Evolutionary conservation across 208 protist species (phyloP).

Genomic region (Leishmania tarentolae): DNA sequence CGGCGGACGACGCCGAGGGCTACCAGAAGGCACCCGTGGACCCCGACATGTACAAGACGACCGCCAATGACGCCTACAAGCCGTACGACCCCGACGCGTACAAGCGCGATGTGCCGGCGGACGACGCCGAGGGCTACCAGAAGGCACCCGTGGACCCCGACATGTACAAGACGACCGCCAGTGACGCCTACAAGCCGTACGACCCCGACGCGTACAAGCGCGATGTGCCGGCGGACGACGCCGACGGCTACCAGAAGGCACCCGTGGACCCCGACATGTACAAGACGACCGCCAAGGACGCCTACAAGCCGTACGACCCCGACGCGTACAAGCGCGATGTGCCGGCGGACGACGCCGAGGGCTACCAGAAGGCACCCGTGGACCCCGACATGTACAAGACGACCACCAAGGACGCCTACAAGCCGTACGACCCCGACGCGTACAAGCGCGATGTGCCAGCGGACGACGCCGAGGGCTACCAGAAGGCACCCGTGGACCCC

Average conservation of each 20-base stretch:
- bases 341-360: neutral
- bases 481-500: conserved; percentile 18
- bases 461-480: neutral
- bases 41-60: conserved; percentile 26
- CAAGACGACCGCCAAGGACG: conserved; percentile 49
- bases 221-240: neutral
- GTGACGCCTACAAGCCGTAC: conserved; percentile 19
- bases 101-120: conserved; percentile 2
- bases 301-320: conserved; percentile 36
- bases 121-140: neutral
- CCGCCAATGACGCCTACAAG: conserved; percentile 17
- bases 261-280: conserved; percentile 38
- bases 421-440: conserved; percentile 26
- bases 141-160: conserved; percentile 20
- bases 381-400: conserved; percentile 35
- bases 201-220: conserved; percentile 23
- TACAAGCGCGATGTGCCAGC: conserved; percentile 15
- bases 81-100: conserved; percentile 28
- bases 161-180: conserved; percentile 18
- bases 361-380: neutral
- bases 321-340: conserved; percentile 27
- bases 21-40: conserved; percentile 13
- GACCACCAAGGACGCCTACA: conserved; percentile 22
- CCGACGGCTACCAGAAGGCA: neutral
- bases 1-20: neutral